These are phyloP conservation scores for Solanum etuberosum DNA, from an alignment of 257 asterid genomes.

Conservation along the genomic window DNA sequence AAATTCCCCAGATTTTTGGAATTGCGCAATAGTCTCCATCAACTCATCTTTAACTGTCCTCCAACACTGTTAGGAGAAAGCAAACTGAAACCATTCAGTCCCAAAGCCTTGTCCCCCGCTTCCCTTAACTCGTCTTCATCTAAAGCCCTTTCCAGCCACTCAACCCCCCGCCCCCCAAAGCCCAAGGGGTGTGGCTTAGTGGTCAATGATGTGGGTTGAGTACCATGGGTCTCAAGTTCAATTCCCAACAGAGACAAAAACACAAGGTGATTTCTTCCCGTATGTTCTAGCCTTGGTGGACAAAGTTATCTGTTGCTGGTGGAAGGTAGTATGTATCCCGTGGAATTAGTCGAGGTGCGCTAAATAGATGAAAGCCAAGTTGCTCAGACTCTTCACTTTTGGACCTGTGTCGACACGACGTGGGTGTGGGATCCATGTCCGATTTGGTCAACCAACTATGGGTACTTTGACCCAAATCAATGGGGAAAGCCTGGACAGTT, in stretches of 20 bases:
- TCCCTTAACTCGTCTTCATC: neutral
- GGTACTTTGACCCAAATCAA: neutral
- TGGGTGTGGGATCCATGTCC: too few species aligned
- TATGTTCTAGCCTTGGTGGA: neutral
- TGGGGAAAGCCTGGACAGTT: neutral
- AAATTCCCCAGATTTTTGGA: neutral
- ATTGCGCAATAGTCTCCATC: neutral
- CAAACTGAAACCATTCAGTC: neutral
- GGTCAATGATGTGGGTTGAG: neutral
- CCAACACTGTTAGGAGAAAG: neutral
- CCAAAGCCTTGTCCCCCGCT: neutral
- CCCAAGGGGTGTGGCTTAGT: neutral
- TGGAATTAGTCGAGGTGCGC: neutral
- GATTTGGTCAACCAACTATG: neutral
- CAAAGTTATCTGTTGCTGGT: neutral
- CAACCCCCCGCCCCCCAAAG: neutral
- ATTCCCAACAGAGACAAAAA: neutral
- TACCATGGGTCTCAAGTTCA: neutral
- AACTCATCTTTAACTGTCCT: neutral
- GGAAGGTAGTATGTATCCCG: neutral
- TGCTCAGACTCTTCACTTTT: too few species aligned
- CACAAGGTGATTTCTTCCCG: neutral
- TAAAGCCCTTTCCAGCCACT: neutral
- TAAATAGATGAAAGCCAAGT: neutral
- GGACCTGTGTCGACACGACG: too few species aligned